Conservation (phyloP, 1,284 basidiomycete genomes). For the Rhodotorula sp. region DNA sequence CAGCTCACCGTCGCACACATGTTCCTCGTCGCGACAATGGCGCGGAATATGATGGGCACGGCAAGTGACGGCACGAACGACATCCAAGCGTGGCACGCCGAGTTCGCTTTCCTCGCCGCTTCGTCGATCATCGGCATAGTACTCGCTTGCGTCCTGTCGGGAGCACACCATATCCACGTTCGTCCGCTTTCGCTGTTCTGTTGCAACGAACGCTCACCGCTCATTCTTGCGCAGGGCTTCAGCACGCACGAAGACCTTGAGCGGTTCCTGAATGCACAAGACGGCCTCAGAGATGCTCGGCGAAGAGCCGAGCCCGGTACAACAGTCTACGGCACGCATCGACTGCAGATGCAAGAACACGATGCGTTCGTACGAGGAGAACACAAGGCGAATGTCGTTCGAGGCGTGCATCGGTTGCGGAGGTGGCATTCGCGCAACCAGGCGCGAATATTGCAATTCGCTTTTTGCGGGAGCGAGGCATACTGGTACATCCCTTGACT, state of each 20-base stretch:
- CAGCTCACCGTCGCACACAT: slow-evolving; percentile 11
- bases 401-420: background rate
- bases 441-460: background rate
- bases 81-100: slow-evolving; percentile 12
- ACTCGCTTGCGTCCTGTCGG: slow-evolving; percentile 1
- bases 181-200: background rate
- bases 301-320: background rate
- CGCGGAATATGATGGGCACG: slow-evolving; percentile 9
- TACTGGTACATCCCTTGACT: background rate
- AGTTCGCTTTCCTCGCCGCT: slow-evolving; percentile 12
- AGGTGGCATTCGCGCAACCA: background rate
- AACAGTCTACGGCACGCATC: background rate
- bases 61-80: background rate
- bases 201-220: too few relatives aligned
- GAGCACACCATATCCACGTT: slow-evolving; percentile 14
- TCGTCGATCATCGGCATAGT: background rate
- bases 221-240: background rate
- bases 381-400: background rate
- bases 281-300: background rate
- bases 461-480: background rate
- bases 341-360: background rate
- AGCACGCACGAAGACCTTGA: background rate
- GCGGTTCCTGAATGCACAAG: background rate
- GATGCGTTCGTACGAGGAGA: background rate
- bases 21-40: slow-evolving; percentile 11